Percentiles rank a stretch among this genome's conserved stretches.
Conservation (phyloP, 371 early-diverging fungal species). For the Circinella umbellata region DNA sequence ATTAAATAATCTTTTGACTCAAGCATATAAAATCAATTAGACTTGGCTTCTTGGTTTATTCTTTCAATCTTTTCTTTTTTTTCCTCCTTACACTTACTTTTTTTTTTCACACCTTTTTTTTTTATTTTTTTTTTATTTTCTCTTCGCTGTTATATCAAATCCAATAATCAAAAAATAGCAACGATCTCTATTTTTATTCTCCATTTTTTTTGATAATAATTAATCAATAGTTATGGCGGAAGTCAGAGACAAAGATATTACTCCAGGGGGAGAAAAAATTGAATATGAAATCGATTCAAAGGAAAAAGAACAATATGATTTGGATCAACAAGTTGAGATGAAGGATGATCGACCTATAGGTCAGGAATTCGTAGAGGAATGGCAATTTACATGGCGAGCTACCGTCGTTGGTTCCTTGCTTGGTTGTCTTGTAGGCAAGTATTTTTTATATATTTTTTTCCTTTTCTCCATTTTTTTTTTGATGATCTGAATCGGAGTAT, state of each 20-base stretch:
- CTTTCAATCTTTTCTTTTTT: neutral
- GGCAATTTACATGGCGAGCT: conserved; percentile 67
- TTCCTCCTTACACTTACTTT: neutral
- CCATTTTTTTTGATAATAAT: neutral
- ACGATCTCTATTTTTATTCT: neutral
- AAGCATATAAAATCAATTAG: conserved; percentile 1
- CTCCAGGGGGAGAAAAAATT: conserved; percentile 31
- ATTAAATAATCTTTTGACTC: too few relatives aligned
- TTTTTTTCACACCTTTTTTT: neutral
- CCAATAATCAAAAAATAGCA: too few relatives aligned
- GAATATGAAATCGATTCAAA: conserved; percentile 36
- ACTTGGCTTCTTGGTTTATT: too few relatives aligned
- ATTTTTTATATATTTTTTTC: neutral
- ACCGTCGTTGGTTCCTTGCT: conserved; percentile 68
- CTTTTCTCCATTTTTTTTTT: neutral
- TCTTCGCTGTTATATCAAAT: too few relatives aligned
- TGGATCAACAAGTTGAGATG: conserved; percentile 28
- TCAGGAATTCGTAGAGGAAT: conserved; percentile 32
- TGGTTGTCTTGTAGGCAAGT: conserved; percentile 66
- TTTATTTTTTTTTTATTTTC: neutral
- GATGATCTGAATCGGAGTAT: neutral
- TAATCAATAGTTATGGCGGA: conserved; percentile 9
- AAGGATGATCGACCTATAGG: conserved; percentile 7
- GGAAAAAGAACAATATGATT: conserved; percentile 17
- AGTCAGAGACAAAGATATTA: neutral